Percentiles rank a stretch among this genome's conserved stretches.
These are phyloP conservation scores for Syzygium syzygioides DNA, from an alignment of 441 rosid species.

Conservation along the genomic window DNA sequence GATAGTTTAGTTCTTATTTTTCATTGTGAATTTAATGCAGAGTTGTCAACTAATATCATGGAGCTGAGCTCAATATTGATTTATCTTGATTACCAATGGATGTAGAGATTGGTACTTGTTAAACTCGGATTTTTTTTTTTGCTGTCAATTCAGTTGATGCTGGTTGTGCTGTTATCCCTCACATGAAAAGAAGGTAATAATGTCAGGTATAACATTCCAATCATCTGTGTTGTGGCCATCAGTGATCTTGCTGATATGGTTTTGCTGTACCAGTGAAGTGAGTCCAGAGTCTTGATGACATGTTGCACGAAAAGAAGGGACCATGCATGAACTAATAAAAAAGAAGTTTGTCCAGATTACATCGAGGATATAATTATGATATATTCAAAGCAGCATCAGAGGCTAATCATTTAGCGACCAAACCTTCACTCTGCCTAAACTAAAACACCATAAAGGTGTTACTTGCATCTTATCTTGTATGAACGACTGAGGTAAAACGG, in stretches of 20 bases:
- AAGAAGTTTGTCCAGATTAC: background rate
- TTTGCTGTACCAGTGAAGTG: background rate
- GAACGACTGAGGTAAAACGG: background rate
- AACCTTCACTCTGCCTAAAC: background rate
- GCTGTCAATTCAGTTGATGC: background rate
- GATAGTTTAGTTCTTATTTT: background rate
- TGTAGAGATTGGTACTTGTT: background rate
- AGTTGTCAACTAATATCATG: accelerated
- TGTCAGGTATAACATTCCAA: background rate
- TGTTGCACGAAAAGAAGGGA: too few species aligned
- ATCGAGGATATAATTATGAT: background rate
- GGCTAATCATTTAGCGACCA: background rate
- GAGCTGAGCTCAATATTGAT: background rate
- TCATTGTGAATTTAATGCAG: background rate
- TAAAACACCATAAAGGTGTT: background rate
- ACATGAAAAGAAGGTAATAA: background rate
- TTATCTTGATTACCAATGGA: background rate
- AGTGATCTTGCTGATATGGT: background rate
- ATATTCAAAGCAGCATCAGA: background rate
- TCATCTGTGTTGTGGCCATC: background rate
- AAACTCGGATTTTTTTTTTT: background rate
- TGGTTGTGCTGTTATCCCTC: background rate
- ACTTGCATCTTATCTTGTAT: background rate
- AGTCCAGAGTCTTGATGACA: background rate
- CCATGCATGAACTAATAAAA: too few species aligned